A percentile compares a stretch with the other conserved stretches of the same genome.
Evolutionary conservation across 1,284 basidiomycete species (phyloP).

Genomic region (Leccinum subfulvum): DNA sequence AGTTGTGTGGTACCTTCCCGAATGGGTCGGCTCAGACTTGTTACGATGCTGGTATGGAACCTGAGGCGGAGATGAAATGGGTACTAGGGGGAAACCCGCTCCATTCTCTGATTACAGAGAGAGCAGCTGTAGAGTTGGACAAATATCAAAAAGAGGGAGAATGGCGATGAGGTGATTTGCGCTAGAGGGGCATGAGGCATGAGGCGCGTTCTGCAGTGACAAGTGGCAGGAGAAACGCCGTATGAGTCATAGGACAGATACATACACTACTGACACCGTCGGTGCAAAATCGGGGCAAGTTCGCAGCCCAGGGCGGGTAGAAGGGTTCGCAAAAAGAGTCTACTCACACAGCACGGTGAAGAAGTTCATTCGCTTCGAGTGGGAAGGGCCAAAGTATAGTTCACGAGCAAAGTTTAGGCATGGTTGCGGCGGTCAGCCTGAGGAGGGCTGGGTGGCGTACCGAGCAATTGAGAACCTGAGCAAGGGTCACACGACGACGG

Average conservation of each 20-base stretch:
- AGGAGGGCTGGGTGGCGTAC: constrained; percentile 10
- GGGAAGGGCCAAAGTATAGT: constrained; percentile 9
- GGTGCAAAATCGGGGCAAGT: constrained; percentile 15
- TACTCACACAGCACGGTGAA: neutral
- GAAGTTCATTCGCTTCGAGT: constrained; percentile 7
- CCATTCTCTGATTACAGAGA: constrained; percentile 20
- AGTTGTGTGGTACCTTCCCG: constrained; percentile 17
- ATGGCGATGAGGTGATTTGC: constrained; percentile 23
- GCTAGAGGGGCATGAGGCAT: constrained; percentile 21
- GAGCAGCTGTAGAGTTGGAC: constrained; percentile 2
- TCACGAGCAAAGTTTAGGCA: neutral
- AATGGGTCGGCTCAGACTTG: constrained; percentile 14
- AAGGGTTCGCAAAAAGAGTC: constrained; percentile 8
- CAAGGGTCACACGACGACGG: neutral
- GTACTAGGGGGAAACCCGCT: constrained; percentile 5
- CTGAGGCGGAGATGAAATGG: constrained; percentile 33
- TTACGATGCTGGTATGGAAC: constrained; percentile 2
- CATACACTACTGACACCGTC: constrained; percentile 16
- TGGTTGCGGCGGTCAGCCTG: neutral
- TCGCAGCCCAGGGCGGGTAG: constrained; percentile 6
- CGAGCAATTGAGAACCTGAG: constrained; percentile 2
- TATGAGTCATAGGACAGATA: constrained; percentile 8
- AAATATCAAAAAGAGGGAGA: constrained; percentile 13
- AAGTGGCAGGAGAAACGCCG: constrained; percentile 14
- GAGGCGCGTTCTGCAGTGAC: neutral